Evolutionary conservation across 2,329 filamentous ascomycete species (phyloP).

Genomic region (Cephalotrichum gorgonifer): DNA sequence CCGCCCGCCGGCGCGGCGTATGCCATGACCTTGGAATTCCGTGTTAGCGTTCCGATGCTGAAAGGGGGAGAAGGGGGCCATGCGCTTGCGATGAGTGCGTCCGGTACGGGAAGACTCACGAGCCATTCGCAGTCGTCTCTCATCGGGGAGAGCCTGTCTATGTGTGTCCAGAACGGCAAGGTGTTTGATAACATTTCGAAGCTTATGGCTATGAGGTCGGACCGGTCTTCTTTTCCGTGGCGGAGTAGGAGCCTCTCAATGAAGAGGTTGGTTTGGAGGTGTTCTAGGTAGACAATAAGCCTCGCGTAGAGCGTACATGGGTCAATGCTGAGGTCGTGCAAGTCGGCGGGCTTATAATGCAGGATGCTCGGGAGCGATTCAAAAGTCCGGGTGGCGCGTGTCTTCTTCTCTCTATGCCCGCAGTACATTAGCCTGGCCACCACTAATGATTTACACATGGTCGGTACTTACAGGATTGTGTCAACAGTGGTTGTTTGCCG

Average conservation of each 20-base stretch:
- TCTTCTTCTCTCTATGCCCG: too few relatives aligned
- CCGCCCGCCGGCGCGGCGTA: conserved; percentile 38
- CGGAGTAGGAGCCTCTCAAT: conserved; percentile 45
- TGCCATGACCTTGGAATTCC: conserved; percentile 28
- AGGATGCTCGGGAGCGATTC: not conserved
- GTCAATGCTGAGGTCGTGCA: not conserved
- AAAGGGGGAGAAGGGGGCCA: not conserved
- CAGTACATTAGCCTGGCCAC: too few relatives aligned
- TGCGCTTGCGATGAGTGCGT: not conserved
- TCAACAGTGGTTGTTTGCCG: too few relatives aligned
- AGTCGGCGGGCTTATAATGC: not conserved
- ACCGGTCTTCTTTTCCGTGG: conserved; percentile 22
- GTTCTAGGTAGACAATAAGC: conserved; percentile 35
- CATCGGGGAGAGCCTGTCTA: conserved; percentile 29
- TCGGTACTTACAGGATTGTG: too few relatives aligned
- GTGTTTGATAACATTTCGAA: conserved; percentile 36
- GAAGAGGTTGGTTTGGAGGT: conserved; percentile 48
- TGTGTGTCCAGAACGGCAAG: conserved; percentile 36
- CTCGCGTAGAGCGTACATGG: conserved; percentile 25
- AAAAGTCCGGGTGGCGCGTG: too few relatives aligned
- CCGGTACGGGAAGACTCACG: conserved; percentile 17
- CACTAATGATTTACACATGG: too few relatives aligned
- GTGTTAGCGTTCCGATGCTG: conserved; percentile 4
- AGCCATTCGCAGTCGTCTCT: conserved; percentile 38
- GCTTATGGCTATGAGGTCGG: conserved; percentile 30